Evolutionary conservation across 441 rosid species (phyloP).

Genomic region (Adansonia rubrostipa): DNA sequence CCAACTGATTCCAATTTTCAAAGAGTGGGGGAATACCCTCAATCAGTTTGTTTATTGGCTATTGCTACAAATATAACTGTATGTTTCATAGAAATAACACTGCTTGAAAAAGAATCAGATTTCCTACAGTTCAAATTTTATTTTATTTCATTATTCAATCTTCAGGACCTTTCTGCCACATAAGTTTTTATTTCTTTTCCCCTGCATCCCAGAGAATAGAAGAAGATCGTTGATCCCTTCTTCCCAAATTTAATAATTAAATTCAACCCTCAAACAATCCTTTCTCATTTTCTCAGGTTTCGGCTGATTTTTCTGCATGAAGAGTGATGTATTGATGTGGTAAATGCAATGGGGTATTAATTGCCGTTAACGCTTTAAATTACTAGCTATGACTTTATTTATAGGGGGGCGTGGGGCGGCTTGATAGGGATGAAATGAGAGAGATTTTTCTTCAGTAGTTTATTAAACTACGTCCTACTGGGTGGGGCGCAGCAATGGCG

Average conservation of each 20-base stretch:
- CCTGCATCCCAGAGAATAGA: not conserved
- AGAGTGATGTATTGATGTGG: not conserved
- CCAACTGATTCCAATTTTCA: not conserved
- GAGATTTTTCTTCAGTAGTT: not conserved
- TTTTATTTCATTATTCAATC: not conserved
- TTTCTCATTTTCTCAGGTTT: not conserved
- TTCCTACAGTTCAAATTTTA: not conserved
- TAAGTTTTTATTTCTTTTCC: not conserved
- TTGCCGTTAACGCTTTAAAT: not conserved
- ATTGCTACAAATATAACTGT: not conserved
- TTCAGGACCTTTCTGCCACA: not conserved
- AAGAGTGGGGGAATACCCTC: not conserved
- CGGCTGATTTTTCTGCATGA: not conserved
- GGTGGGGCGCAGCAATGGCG: not conserved
- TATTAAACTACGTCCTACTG: not conserved
- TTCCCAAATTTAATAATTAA: not conserved
- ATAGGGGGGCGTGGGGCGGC: not conserved
- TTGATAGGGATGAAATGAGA: constrained; percentile 18
- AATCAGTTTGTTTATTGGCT: not conserved
- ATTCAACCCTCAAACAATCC: not conserved
- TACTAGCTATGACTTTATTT: not conserved
- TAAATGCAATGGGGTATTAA: not conserved
- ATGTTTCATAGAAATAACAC: not conserved
- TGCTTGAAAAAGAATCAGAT: not conserved
- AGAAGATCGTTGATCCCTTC: not conserved